phyloP scores from a whole-genome alignment of 2,329 filamentous ascomycete genomes.

The Paecilomyces fulvus region DNA sequence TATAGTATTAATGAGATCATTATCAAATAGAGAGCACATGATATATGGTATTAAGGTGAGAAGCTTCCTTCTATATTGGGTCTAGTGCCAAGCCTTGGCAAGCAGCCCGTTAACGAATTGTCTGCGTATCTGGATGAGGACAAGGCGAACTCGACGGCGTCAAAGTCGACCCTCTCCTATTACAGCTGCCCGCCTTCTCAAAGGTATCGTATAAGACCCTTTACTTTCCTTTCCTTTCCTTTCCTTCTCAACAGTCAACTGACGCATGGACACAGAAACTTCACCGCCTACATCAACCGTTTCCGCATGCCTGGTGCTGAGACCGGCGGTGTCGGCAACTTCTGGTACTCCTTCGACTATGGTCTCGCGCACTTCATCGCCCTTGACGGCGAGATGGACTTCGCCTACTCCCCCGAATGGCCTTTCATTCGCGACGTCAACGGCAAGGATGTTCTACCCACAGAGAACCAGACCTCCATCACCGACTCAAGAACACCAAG shows the following conservation, averaged over 20 bases:
- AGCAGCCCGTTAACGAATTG: too few relatives aligned
- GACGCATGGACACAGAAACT: conserved; percentile 28
- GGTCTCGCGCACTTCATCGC: conserved; percentile 45
- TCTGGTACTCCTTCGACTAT: conserved; percentile 50
- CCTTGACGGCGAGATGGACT: conserved; percentile 44
- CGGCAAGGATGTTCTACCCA: conserved; percentile 35
- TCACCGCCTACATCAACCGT: conserved; percentile 44
- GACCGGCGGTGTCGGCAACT: conserved; percentile 42
- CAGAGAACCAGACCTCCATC: conserved; percentile 34
- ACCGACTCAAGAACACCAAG: conserved; percentile 29
- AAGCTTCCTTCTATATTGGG: too few relatives aligned
- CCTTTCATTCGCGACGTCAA: conserved; percentile 13
- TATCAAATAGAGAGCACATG: too few relatives aligned
- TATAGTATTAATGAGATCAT: too few relatives aligned
- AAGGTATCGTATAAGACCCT: conserved; percentile 19
- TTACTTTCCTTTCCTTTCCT: neutral
- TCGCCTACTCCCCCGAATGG: conserved; percentile 38
- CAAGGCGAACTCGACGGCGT: conserved; percentile 34
- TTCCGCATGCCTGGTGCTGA: conserved; percentile 45
- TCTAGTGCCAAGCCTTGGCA: too few relatives aligned
- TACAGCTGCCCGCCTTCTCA: conserved; percentile 47
- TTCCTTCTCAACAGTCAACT: neutral
- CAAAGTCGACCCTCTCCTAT: conserved; percentile 36
- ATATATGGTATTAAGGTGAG: too few relatives aligned
- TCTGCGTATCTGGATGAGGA: conserved; percentile 42